Percentiles rank a stretch among this genome's conserved stretches.
phyloP scores from a whole-genome alignment of 345 rosid genomes.

The Psidium friedrichsthalianum region DNA sequence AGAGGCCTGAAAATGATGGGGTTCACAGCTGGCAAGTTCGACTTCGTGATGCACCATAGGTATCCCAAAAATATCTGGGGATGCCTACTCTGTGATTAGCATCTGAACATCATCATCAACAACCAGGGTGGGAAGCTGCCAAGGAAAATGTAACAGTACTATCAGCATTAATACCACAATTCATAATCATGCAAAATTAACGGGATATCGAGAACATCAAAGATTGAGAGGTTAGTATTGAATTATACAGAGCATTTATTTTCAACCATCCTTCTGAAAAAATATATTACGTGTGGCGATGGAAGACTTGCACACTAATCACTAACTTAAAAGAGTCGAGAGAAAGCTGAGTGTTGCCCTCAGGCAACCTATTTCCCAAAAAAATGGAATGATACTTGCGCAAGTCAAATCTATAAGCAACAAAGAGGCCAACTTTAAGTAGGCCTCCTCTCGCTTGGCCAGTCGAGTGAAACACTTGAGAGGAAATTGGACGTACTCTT shows the following conservation, averaged over 20 bases:
- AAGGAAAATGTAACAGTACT: background rate
- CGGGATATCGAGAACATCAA: background rate
- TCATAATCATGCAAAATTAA: background rate
- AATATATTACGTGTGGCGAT: background rate
- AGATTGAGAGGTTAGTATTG: background rate
- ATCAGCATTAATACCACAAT: background rate
- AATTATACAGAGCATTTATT: background rate
- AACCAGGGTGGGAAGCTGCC: constrained; percentile 29
- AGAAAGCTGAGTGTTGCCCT: background rate
- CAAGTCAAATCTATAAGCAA: background rate
- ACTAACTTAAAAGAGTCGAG: background rate
- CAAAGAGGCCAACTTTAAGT: background rate
- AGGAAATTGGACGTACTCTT: background rate
- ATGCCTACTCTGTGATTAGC: constrained; percentile 32
- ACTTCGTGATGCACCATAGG: background rate
- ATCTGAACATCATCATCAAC: constrained; percentile 27
- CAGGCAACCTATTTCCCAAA: background rate
- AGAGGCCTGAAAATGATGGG: background rate
- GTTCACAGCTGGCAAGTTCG: background rate
- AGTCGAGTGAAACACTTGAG: background rate
- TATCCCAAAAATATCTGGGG: background rate
- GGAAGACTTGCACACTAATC: background rate
- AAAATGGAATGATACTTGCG: background rate
- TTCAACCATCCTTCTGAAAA: background rate
- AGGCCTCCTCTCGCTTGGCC: background rate